These are phyloP conservation scores for Microsporum ferrugineum DNA, from an alignment of 2,329 filamentous ascomycete genomes.

Conservation along the genomic window DNA sequence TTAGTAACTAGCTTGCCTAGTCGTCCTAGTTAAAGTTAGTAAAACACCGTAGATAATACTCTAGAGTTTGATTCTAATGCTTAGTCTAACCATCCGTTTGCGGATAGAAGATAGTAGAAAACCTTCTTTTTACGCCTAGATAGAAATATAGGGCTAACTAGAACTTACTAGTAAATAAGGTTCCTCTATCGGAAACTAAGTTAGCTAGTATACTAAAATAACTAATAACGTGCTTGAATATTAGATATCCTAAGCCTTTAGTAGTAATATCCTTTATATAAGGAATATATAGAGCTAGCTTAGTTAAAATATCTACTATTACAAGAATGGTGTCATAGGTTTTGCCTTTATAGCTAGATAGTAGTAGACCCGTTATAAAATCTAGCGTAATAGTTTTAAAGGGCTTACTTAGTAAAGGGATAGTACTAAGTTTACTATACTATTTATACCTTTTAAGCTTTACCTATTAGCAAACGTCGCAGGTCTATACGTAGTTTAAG, in stretches of 20 bases:
- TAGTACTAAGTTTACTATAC: neutral
- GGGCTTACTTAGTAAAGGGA: neutral
- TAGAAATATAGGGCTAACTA: neutral
- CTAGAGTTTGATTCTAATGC: neutral
- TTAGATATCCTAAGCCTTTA: neutral
- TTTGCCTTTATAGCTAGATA: neutral
- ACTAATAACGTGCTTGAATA: neutral
- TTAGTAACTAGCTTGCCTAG: neutral
- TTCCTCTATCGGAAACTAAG: neutral
- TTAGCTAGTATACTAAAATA: neutral
- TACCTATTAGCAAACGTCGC: neutral
- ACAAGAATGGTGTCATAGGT: neutral
- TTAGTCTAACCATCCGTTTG: too few relatives aligned
- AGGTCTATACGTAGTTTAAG: neutral
- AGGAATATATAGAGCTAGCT: neutral
- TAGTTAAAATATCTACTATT: neutral
- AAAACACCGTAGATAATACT: neutral
- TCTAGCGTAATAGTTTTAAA: neutral
- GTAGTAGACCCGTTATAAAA: neutral
- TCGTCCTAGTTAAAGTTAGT: neutral
- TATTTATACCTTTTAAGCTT: neutral
- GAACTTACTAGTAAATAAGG: neutral
- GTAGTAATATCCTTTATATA: neutral
- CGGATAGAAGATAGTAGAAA: neutral
- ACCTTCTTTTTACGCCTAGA: neutral